These are phyloP conservation scores for Cyclotella baltica DNA, from an alignment of 108 stramenopile species.

Conservation along the genomic window DNA sequence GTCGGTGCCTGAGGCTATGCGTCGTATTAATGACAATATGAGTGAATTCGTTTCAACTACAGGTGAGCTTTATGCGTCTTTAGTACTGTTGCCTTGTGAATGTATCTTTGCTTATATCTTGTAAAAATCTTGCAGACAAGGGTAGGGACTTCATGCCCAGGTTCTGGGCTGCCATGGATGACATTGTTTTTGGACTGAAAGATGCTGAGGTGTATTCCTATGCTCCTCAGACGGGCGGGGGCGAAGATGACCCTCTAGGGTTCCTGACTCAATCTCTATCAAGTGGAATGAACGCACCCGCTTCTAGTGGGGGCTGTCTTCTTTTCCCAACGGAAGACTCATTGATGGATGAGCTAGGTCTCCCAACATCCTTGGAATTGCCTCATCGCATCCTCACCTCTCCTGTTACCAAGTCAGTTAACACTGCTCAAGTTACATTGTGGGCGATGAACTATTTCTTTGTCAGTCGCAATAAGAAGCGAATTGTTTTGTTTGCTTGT, in stretches of 20 bases:
- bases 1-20: constrained; percentile 59
- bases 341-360: constrained; percentile 13
- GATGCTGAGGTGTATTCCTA: constrained; percentile 92
- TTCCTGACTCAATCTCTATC: constrained; percentile 53
- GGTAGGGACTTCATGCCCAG: constrained; percentile 57
- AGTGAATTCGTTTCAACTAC: constrained; percentile 66
- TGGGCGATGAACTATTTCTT: constrained; percentile 97
- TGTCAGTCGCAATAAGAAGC: constrained; percentile 87
- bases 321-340: constrained; percentile 16
- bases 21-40: constrained; percentile 70
- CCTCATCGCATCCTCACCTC: constrained; percentile 30
- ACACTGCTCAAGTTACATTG: constrained; percentile 51
- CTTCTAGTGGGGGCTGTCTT: constrained; percentile 24
- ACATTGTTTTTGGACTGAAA: constrained; percentile 69
- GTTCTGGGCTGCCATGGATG: constrained; percentile 80
- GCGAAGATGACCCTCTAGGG: constrained; percentile 72
- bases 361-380: constrained; percentile 15
- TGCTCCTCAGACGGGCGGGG: constrained; percentile 63
- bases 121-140: neutral
- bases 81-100: neutral
- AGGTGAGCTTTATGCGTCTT: constrained; percentile 6
- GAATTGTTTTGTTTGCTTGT: constrained; percentile 91
- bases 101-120: neutral
- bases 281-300: constrained; percentile 16
- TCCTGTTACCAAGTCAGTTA: constrained; percentile 36